A percentile compares a stretch with the other conserved stretches of the same genome.
These are phyloP conservation scores for Pichia scutulata DNA, from an alignment of 805 yeast species.

Conservation along the genomic window DNA sequence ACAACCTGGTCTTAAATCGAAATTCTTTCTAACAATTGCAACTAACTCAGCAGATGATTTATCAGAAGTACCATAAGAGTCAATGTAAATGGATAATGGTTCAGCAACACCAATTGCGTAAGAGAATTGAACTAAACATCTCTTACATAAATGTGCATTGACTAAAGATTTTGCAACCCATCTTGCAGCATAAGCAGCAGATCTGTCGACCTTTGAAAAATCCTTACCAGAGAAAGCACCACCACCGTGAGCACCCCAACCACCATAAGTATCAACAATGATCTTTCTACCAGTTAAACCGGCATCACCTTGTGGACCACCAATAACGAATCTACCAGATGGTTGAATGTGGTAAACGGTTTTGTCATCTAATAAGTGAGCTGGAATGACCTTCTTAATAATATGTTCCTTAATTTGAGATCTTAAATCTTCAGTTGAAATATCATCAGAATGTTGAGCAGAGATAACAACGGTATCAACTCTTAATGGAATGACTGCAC, in stretches of 20 bases:
- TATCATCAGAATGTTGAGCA: conserved; percentile 95
- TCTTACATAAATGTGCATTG: conserved; percentile 88
- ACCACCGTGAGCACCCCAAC: conserved; percentile 99
- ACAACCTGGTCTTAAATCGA: conserved; percentile 99
- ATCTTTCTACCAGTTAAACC: conserved; percentile 99
- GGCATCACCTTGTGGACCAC: conserved; percentile 99
- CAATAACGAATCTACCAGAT: conserved; percentile 98
- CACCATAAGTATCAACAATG: conserved; percentile 99
- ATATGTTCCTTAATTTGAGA: conserved; percentile 67
- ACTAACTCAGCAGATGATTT: conserved; percentile 86
- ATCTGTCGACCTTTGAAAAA: conserved; percentile 98
- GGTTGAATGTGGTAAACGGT: conserved; percentile 98
- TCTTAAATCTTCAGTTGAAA: conserved; percentile 90
- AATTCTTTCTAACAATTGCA: conserved; percentile 84
- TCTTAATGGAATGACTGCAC: conserved; percentile 92
- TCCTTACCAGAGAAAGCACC: conserved; percentile 99
- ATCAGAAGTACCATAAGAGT: conserved; percentile 96
- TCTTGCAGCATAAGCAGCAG: conserved; percentile 99
- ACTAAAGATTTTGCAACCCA: conserved; percentile 99
- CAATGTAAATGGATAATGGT: conserved; percentile 96
- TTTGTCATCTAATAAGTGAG: conserved; percentile 82
- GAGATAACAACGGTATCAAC: conserved; percentile 97
- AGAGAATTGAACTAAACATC: conserved; percentile 97
- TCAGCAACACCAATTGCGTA: conserved; percentile 99
- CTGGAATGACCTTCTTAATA: conserved; percentile 88